A percentile compares a stretch with the other conserved stretches of the same genome.
phyloP scores from a whole-genome alignment of 352 stramenopile genomes.

The Globisporangium nagaii region DNA sequence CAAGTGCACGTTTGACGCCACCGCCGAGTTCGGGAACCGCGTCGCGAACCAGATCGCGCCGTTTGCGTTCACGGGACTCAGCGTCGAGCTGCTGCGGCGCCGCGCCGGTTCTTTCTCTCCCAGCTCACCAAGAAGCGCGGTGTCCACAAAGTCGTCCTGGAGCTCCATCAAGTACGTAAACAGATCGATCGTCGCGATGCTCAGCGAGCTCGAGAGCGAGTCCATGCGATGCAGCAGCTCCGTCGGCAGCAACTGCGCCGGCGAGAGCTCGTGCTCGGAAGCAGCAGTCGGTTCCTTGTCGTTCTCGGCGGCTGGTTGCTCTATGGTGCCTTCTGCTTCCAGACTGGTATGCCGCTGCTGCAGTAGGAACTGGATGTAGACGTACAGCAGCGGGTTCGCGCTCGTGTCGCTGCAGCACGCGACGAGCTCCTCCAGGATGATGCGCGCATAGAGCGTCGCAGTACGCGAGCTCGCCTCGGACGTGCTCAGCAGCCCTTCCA shows the following conservation, averaged over 20 bases:
- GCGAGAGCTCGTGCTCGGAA: background rate
- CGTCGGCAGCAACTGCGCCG: slow-evolving; percentile 42
- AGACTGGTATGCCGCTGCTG: slow-evolving; percentile 17
- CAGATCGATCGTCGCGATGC: slow-evolving; percentile 79
- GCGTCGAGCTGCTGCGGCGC: background rate
- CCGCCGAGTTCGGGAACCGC: slow-evolving; percentile 67
- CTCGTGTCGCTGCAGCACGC: slow-evolving; percentile 58
- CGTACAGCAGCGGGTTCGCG: slow-evolving; percentile 68
- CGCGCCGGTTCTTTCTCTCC: background rate
- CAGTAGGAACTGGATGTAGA: slow-evolving; percentile 79
- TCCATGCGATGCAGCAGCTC: slow-evolving; percentile 78
- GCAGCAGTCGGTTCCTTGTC: background rate
- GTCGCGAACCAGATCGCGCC: slow-evolving; percentile 76
- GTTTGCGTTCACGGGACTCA: slow-evolving; percentile 26
- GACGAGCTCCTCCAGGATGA: slow-evolving; percentile 79
- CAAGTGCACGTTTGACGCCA: slow-evolving; percentile 72
- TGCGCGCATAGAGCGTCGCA: slow-evolving; percentile 64
- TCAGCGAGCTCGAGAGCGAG: slow-evolving; percentile 72
- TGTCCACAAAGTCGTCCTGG: slow-evolving; percentile 57
- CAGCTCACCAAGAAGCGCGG: slow-evolving; percentile 34
- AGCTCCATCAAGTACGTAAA: slow-evolving; percentile 71
- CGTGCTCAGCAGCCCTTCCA: slow-evolving; percentile 64
- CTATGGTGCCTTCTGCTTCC: background rate
- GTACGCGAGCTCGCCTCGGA: slow-evolving; percentile 63
- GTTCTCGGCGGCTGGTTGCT: background rate